phyloP scores from a whole-genome alignment of 1,284 basidiomycete species.

The Sanghuangporus sanghuang region DNA sequence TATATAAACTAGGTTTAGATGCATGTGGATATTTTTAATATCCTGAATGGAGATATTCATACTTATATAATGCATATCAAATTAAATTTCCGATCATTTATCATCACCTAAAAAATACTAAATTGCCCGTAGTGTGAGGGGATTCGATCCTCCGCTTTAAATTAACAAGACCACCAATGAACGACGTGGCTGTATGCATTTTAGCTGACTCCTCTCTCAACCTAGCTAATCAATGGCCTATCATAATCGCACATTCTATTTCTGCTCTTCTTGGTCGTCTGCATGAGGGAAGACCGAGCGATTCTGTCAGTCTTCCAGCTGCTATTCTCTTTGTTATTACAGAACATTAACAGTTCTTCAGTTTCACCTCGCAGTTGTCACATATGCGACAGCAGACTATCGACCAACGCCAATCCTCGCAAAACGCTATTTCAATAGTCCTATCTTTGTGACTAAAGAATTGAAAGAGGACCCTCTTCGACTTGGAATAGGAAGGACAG shows the following conservation, averaged over 20 bases:
- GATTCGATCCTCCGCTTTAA: neutral
- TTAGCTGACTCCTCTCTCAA: conserved; percentile 60
- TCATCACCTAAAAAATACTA: no score
- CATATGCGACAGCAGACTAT: conserved; percentile 50
- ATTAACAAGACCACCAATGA: neutral
- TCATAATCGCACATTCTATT: conserved; percentile 45
- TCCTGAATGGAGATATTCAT: no score
- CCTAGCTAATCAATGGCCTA: conserved; percentile 50
- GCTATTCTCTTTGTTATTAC: neutral
- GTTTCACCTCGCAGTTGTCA: conserved; percentile 52
- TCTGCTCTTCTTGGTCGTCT: conserved; percentile 48
- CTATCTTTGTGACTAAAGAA: conserved; percentile 35
- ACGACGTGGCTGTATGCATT: conserved; percentile 40
- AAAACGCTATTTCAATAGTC: conserved; percentile 49
- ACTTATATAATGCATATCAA: no score
- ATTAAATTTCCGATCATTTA: no score
- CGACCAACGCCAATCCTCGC: conserved; percentile 48
- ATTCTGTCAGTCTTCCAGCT: conserved; percentile 27
- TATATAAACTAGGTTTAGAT: no score
- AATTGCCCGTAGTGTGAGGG: no score
- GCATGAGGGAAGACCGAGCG: conserved; percentile 35
- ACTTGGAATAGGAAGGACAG: conserved; percentile 53
- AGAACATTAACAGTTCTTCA: conserved; percentile 22
- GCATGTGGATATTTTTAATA: no score
- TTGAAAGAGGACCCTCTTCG: conserved; percentile 42